A percentile compares a stretch with the other conserved stretches of the same genome.
phyloP scores from a whole-genome alignment of 148 eudicot species.

The Polygonum aviculare region DNA sequence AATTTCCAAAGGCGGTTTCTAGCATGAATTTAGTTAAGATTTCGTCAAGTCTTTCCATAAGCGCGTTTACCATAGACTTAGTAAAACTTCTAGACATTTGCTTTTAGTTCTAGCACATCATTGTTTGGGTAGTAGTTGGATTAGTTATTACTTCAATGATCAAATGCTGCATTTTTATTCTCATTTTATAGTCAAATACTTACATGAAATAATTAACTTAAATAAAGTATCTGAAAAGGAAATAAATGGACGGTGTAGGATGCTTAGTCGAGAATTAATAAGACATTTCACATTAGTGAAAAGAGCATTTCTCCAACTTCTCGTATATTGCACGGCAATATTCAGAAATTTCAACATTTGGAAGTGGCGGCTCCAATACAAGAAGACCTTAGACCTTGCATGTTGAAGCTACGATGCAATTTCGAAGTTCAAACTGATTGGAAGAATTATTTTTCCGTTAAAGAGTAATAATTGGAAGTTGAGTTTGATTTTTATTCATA shows the following conservation, averaged over 20 bases:
- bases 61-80: background rate
- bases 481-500: background rate
- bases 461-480: background rate
- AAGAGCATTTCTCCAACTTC: conserved; percentile 5
- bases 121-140: background rate
- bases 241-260: background rate
- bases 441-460: background rate
- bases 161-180: too few relatives aligned
- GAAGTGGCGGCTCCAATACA: background rate
- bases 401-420: background rate
- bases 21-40: background rate
- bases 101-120: background rate
- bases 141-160: too few relatives aligned
- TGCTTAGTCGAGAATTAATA: background rate
- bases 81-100: background rate
- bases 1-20: background rate
- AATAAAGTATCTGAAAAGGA: background rate
- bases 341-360: conserved; percentile 4
- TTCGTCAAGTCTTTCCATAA: background rate
- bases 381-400: background rate
- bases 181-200: too few relatives aligned
- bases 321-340: background rate
- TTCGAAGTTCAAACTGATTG: background rate
- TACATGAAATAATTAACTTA: background rate
- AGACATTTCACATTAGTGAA: conserved; percentile 6